Percentiles rank a stretch among this genome's conserved stretches.
Conservation (phyloP, 208 protist genomes). For the Leishmania amazonensis region DNA sequence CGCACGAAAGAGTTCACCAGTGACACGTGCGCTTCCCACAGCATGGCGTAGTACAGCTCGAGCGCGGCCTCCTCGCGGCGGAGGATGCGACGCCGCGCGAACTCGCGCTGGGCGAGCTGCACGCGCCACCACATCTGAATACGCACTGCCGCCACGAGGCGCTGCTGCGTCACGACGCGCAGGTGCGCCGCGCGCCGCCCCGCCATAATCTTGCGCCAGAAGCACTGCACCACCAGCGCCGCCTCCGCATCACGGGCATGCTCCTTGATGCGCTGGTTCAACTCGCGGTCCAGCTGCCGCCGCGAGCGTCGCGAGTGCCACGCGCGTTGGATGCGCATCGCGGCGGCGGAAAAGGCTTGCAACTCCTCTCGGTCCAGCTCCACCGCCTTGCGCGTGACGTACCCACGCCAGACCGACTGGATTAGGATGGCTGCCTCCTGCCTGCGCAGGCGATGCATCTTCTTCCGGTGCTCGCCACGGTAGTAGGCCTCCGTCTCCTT, state of each 20-base stretch:
- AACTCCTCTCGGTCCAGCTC: constrained; percentile 30
- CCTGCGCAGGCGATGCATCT: constrained; percentile 54
- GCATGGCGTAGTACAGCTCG: constrained; percentile 57
- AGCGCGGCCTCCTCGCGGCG: constrained; percentile 60
- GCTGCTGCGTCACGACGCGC: constrained; percentile 34
- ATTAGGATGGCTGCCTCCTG: constrained; percentile 71
- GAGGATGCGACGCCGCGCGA: constrained; percentile 21
- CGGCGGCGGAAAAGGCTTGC: constrained; percentile 26
- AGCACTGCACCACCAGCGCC: constrained; percentile 79
- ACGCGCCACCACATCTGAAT: constrained; percentile 83
- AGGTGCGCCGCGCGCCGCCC: constrained; percentile 46
- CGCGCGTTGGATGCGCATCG: constrained; percentile 60
- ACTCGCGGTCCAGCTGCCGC: constrained; percentile 35
- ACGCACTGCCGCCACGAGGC: constrained; percentile 24
- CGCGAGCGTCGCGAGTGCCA: constrained; percentile 49
- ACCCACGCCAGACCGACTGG: constrained; percentile 84
- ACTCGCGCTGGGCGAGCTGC: constrained; percentile 44
- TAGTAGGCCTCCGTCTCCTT: constrained; percentile 73
- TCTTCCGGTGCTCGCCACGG: constrained; percentile 45
- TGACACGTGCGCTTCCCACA: constrained; percentile 64
- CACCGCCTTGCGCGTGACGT: constrained; percentile 62
- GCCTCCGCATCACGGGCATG: constrained; percentile 38
- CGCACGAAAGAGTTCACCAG: constrained; percentile 60
- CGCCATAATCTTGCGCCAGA: constrained; percentile 84
- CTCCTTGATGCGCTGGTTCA: constrained; percentile 33